Evolutionary conservation across 2,329 filamentous ascomycete genomes (phyloP), one percentile per base, ranked within the genome.

Genomic region (Lasiodiplodia sp.): DNA sequence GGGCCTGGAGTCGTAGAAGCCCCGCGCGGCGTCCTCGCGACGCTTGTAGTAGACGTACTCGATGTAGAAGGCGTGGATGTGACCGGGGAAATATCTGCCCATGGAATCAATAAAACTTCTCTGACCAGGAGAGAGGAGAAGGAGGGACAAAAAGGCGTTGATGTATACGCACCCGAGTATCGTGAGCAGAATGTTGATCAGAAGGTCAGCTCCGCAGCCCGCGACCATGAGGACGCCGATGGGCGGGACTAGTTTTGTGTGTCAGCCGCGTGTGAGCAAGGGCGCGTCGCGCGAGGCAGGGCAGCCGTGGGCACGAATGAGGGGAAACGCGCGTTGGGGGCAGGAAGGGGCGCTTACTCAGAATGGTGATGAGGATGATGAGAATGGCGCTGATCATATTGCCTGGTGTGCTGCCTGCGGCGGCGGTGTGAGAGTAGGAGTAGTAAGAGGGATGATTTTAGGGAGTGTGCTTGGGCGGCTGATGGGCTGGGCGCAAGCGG

Each of bases 1-100:
- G 2, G 84, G 85, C 10, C 80, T 75, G 4, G 83, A 81, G 23
- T 85, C 81, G 69, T 85, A 84, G 12, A 84, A 82, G 5, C 91
- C 91, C 40, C 86, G 82, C 56, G 84, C 81, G 2, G 86, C 85
- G 76, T 89, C 86, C 73, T 92, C 89, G 66, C 85, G 86, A 49
- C 91, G 90, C 74, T 92, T 88, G 79, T 91, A 95, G 82, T 94
- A 97, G 71, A 96, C 84, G 78, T 94, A 96, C 80, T 94, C 89
- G 70, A 93, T 73, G 78, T 94, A 96, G 79, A 94, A 94, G 53
- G 92, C 92, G 77, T 94, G 81, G 66, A 95, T 87, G 72, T 93
- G 90, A 8, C 92, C 93, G 0, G 92, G 92, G 63, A 96, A 80
- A 78, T 90, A 92, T n/a, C 88, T 88, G 69, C 37, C 18, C 16